Evolutionary conservation across 2,329 filamentous ascomycete genomes (phyloP).

Genomic region (Immersiporthe knoxdaviesiana): DNA sequence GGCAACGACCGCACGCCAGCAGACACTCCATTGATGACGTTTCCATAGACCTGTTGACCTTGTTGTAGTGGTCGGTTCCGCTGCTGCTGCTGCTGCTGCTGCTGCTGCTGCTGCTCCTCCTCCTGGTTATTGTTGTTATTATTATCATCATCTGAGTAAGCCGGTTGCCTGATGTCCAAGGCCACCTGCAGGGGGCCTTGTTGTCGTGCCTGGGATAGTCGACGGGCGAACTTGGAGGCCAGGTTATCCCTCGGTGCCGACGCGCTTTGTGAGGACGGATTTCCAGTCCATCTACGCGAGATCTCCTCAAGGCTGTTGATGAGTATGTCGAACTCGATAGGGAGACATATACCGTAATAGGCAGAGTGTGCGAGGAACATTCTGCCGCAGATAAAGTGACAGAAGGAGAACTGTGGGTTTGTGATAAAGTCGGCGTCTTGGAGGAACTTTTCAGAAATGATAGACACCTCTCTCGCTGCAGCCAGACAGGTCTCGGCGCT

Average conservation of each 20-base stretch:
- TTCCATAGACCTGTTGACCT: neutral
- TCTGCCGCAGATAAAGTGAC: constrained; percentile 42
- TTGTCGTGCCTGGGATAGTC: neutral
- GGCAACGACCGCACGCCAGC: neutral
- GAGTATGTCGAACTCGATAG: constrained; percentile 39
- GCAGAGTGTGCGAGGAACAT: constrained; percentile 40
- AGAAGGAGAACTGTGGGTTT: constrained; percentile 44
- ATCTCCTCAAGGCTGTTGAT: constrained; percentile 42
- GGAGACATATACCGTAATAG: constrained; percentile 38
- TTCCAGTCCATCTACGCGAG: constrained; percentile 44
- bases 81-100: too few relatives aligned
- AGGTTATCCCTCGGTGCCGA: neutral
- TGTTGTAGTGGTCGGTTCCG: too few relatives aligned
- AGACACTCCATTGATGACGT: neutral
- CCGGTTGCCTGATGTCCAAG: neutral
- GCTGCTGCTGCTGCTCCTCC: neutral
- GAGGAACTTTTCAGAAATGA: constrained; percentile 43
- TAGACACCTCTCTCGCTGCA: constrained; percentile 44
- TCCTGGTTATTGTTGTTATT: neutral
- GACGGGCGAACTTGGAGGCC: neutral
- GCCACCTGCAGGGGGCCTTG: too few relatives aligned
- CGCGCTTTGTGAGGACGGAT: neutral
- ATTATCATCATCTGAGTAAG: neutral
- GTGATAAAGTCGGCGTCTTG: constrained; percentile 32
- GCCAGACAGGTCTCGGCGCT: constrained; percentile 46